These are phyloP conservation scores for Citeromyces hawaiiensis DNA, from an alignment of 1,139 yeast genomes.

Conservation along the genomic window DNA sequence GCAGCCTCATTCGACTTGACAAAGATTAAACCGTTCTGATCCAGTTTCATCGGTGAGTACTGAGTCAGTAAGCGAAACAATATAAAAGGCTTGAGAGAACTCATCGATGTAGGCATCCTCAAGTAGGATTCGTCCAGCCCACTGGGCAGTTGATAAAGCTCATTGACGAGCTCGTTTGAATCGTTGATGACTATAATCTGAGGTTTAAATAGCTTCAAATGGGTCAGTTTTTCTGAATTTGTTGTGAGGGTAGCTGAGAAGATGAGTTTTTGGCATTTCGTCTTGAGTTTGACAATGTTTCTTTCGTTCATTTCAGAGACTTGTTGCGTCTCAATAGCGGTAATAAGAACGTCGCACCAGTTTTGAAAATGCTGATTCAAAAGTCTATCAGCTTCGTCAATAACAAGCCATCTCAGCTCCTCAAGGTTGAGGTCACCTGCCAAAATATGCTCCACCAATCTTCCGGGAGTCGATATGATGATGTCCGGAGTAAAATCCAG, in stretches of 20 bases:
- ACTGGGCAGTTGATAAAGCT: constrained; percentile 41
- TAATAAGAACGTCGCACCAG: constrained; percentile 69
- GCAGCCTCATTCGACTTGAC: constrained; percentile 84
- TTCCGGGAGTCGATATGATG: constrained; percentile 80
- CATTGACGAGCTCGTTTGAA: constrained; percentile 28
- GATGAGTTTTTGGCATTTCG: constrained; percentile 38
- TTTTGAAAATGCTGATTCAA: constrained; percentile 87
- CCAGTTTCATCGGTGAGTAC: constrained; percentile 8
- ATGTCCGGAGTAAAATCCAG: constrained; percentile 55
- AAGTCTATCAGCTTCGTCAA: constrained; percentile 92
- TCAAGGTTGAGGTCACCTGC: constrained; percentile 25
- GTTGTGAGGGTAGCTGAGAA: constrained; percentile 93
- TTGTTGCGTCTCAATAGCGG: constrained; percentile 25
- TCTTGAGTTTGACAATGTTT: constrained; percentile 19
- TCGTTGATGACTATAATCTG: constrained; percentile 61
- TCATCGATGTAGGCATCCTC: constrained; percentile 28
- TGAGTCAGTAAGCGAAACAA: constrained; percentile 38
- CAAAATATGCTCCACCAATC: constrained; percentile 77
- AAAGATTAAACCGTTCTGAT: constrained; percentile 43
- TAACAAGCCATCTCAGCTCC: constrained; percentile 53
- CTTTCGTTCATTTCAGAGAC: constrained; percentile 11
- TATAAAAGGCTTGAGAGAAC: constrained; percentile 61
- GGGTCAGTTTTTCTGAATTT: constrained; percentile 76
- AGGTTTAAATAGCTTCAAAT: constrained; percentile 55
- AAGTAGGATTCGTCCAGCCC: constrained; percentile 38